phyloP scores from a whole-genome alignment of 2,329 filamentous ascomycete species.

The Paecilomyces dactylethromorphus region DNA sequence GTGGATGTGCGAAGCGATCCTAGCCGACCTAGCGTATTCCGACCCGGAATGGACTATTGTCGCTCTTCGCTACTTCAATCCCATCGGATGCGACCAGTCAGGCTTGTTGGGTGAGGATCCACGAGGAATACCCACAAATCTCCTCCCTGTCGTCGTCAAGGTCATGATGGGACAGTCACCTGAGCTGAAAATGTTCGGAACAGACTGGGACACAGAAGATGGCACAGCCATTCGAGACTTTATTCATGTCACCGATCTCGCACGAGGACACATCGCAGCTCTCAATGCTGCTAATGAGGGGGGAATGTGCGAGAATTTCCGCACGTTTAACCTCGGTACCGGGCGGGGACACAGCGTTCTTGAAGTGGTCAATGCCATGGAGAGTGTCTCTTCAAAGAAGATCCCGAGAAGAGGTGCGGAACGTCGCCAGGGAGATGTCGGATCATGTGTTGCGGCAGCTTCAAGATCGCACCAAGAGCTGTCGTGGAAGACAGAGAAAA shows the following conservation, averaged over 20 bases:
- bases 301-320: slow-evolving; percentile 32
- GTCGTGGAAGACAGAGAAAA: slow-evolving; percentile 33
- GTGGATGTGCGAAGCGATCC: slow-evolving; percentile 61
- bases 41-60: slow-evolving; percentile 59
- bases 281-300: slow-evolving; percentile 34
- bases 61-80: slow-evolving; percentile 62
- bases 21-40: slow-evolving; percentile 55
- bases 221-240: slow-evolving; percentile 63
- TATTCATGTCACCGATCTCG: slow-evolving; percentile 61
- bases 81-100: slow-evolving; percentile 59
- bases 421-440: slow-evolving; percentile 32
- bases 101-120: slow-evolving; percentile 61
- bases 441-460: slow-evolving; percentile 32
- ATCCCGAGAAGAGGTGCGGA: slow-evolving; percentile 26
- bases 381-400: slow-evolving; percentile 25
- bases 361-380: slow-evolving; percentile 33
- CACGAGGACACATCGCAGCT: slow-evolving; percentile 57
- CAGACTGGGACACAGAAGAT: slow-evolving; percentile 59
- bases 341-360: slow-evolving; percentile 31
- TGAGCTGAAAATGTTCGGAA: slow-evolving; percentile 56
- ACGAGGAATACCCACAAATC: slow-evolving; percentile 54
- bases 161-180: slow-evolving; percentile 51
- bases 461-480: slow-evolving; percentile 48
- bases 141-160: slow-evolving; percentile 58
- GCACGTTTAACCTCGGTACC: slow-evolving; percentile 35